Evolutionary conservation across 1,139 yeast species (phyloP), one percentile per base, ranked within the genome.

Genomic region (Scheffersomyces titani): DNA sequence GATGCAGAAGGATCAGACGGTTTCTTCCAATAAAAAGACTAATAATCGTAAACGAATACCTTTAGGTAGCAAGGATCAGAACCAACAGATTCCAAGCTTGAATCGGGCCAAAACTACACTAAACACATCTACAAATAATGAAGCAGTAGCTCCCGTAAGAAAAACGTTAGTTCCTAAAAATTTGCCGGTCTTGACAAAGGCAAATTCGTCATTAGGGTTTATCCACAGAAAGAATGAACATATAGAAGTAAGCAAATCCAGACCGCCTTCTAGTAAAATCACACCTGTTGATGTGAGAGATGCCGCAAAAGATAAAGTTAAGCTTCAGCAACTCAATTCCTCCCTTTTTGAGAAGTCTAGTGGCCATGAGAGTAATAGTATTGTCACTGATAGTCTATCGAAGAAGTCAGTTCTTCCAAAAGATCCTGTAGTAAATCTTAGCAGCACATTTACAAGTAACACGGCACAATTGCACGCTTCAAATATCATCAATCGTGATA

Each of bases 21-120:
- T 9, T 9, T 30, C 40, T 16, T 30, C 40, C 40, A 30, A 30
- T 13, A 30, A 30, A 11, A 30, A 9, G 16, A 30, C 9, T 30
- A 7, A 11, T 9, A 30, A 30, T 30, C 40, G 86, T 19, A 46
- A 22, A 46, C 49, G 49, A 61, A 71, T 81, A 1, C 86, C 86
- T 0, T 72, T 82, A 57, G 84, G 84, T 3, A 85, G 85, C 1
- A 82, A 82, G 62, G 81, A 79, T 63, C 76, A 71, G 55, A 82
- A 82, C 63, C 63, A 63, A 56, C 60, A 61, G 44, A 54, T 68
- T n/a, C 74, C 77, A 1, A 53, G 66, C 3, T 68, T 78, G 58
- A 72, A 68, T 53, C 67, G 81, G 57, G 76, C 82, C 2, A 72
- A 74, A 53, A 68, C 80, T 13, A 64, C 71, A 19, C 57, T 75